A percentile compares a stretch with the other conserved stretches of the same genome.
Evolutionary conservation across 192 early-diverging fungal genomes (phyloP).

Genomic region (Backusella macrospora): DNA sequence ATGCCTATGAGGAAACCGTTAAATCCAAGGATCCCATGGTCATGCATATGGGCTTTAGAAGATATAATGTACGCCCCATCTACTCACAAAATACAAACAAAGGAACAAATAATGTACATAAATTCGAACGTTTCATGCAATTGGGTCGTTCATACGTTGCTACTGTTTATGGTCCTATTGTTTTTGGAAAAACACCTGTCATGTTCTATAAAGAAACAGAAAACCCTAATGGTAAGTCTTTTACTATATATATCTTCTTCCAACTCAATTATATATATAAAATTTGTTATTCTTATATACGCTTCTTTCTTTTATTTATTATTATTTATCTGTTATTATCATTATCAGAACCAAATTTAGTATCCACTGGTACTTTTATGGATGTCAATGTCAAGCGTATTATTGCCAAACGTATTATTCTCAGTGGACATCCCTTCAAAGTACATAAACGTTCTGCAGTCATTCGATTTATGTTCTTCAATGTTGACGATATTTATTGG

Average conservation of each 20-base stretch:
- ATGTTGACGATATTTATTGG: conserved; percentile 86
- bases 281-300: no score
- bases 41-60: conserved; percentile 86
- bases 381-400: conserved; percentile 82
- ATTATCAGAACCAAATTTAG: conserved; percentile 56
- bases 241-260: background rate
- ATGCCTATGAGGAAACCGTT: conserved; percentile 77
- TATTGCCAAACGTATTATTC: conserved; percentile 90
- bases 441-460: conserved; percentile 91
- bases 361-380: conserved; percentile 81
- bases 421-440: conserved; percentile 96
- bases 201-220: conserved; percentile 75
- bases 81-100: conserved; percentile 87
- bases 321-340: background rate
- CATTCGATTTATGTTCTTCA: conserved; percentile 97
- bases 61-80: conserved; percentile 82
- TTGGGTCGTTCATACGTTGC: conserved; percentile 72
- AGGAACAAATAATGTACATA: conserved; percentile 90
- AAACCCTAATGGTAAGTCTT: conserved; percentile 50
- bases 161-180: conserved; percentile 91
- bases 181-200: conserved; percentile 84
- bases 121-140: conserved; percentile 92
- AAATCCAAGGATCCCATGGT: conserved; percentile 94
- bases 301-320: background rate
- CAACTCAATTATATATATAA: no score